Evolutionary conservation across 1,139 yeast genomes (phyloP).

Genomic region (Candida albicans): DNA sequence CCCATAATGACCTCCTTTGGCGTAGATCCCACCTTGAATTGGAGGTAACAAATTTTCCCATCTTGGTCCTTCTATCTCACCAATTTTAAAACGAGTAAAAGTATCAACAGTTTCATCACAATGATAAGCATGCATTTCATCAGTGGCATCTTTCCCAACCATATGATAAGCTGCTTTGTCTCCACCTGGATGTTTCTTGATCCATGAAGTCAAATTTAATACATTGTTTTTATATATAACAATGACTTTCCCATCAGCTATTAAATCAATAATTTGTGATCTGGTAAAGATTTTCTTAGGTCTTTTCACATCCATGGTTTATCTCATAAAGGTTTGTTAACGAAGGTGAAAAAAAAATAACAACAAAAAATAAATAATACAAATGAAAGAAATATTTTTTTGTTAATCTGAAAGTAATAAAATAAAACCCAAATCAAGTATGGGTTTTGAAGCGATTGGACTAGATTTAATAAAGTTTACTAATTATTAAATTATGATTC

Average conservation of each 20-base stretch:
- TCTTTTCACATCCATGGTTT: constrained; percentile 1
- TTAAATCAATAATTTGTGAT: constrained; percentile 40
- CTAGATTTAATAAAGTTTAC: neutral
- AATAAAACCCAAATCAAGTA: neutral
- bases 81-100: constrained; percentile 61
- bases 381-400: neutral
- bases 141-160: constrained; percentile 89
- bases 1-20: constrained; percentile 4
- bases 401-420: neutral
- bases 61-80: constrained; percentile 50
- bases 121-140: constrained; percentile 86
- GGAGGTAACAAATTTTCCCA: constrained; percentile 87
- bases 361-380: neutral
- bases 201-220: constrained; percentile 68
- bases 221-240: constrained; percentile 65
- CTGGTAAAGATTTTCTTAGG: constrained; percentile 15
- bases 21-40: constrained; percentile 74
- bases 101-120: constrained; percentile 51
- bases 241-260: constrained; percentile 66
- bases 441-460: neutral
- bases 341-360: neutral
- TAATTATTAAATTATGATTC: constrained; percentile 1
- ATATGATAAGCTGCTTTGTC: constrained; percentile 79
- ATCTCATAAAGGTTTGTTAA: neutral
- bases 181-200: constrained; percentile 83